phyloP scores from a whole-genome alignment of 192 early-diverging fungal species.

The Obelidium mucronatum region DNA sequence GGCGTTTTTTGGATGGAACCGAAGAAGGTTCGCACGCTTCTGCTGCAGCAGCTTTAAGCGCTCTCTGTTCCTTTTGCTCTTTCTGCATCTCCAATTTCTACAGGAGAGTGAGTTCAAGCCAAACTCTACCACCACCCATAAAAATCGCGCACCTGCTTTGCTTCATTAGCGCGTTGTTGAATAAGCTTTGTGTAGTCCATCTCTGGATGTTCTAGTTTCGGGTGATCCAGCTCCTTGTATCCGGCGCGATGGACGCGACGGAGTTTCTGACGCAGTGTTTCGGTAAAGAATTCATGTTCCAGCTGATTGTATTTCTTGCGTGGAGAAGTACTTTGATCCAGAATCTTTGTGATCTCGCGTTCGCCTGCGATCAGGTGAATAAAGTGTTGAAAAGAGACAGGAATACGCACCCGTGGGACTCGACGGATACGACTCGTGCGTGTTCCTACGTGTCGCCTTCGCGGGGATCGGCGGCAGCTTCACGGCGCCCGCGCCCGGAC shows the following conservation, averaged over 20 bases:
- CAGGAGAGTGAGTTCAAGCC: too few relatives aligned
- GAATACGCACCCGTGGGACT: too few relatives aligned
- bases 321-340: too few relatives aligned
- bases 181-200: slow-evolving; percentile 8
- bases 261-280: slow-evolving; percentile 41
- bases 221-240: slow-evolving; percentile 30
- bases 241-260: slow-evolving; percentile 33
- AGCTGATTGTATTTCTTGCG: slow-evolving; percentile 42
- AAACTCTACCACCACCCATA: too few relatives aligned
- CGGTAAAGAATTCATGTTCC: slow-evolving; percentile 50
- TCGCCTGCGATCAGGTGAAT: too few relatives aligned
- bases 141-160: too few relatives aligned
- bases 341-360: too few relatives aligned
- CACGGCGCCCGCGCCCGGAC: not conserved
- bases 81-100: not conserved
- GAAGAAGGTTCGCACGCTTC: slow-evolving; percentile 19
- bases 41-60: slow-evolving; percentile 14
- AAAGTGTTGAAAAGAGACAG: too few relatives aligned
- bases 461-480: slow-evolving; percentile 17
- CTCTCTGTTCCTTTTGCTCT: not conserved
- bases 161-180: not conserved
- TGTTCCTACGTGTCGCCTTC: slow-evolving; percentile 1
- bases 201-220: slow-evolving; percentile 36
- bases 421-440: slow-evolving; percentile 30
- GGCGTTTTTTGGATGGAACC: not conserved